Conservation (phyloP, 208 protist genomes). For the Crithidia fasciculata region DNA sequence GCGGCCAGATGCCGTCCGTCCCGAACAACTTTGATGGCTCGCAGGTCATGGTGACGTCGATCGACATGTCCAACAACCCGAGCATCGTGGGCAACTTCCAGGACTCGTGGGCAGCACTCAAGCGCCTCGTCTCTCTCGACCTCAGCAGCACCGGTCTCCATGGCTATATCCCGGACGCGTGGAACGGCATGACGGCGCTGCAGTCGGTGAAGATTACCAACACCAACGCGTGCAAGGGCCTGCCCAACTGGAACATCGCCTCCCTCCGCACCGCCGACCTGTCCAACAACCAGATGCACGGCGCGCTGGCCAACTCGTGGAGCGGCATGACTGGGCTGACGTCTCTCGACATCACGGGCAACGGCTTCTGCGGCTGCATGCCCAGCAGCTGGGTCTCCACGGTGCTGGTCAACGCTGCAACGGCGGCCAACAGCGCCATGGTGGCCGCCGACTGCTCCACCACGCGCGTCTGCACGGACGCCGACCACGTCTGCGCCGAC, state of each 20-base stretch:
- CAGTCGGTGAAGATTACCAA: background rate
- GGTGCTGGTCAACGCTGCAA: constrained; percentile 25
- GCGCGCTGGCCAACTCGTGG: constrained; percentile 22
- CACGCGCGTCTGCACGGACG: background rate
- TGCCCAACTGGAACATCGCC: constrained; percentile 24
- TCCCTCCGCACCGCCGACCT: constrained; percentile 19
- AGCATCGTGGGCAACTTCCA: background rate
- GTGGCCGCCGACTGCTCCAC: background rate
- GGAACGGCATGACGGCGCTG: background rate
- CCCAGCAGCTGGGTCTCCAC: constrained; percentile 4
- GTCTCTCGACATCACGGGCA: constrained; percentile 25
- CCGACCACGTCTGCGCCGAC: background rate
- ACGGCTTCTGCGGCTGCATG: constrained; percentile 23
- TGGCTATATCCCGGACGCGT: constrained; percentile 15
- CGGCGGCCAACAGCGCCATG: constrained; percentile 3
- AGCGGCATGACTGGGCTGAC: constrained; percentile 12
- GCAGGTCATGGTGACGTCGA: background rate
- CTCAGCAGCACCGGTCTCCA: constrained; percentile 7
- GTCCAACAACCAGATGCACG: constrained; percentile 24
- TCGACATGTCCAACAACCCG: constrained; percentile 14
- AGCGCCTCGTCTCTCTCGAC: background rate
- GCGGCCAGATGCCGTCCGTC: constrained; percentile 1
- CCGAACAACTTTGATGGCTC: background rate
- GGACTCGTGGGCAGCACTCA: background rate
- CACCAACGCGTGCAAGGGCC: constrained; percentile 7